Evolutionary conservation across 2,329 filamentous ascomycete genomes (phyloP), one percentile per base, ranked within the genome.

Genomic region (Cladosporium sp.): DNA sequence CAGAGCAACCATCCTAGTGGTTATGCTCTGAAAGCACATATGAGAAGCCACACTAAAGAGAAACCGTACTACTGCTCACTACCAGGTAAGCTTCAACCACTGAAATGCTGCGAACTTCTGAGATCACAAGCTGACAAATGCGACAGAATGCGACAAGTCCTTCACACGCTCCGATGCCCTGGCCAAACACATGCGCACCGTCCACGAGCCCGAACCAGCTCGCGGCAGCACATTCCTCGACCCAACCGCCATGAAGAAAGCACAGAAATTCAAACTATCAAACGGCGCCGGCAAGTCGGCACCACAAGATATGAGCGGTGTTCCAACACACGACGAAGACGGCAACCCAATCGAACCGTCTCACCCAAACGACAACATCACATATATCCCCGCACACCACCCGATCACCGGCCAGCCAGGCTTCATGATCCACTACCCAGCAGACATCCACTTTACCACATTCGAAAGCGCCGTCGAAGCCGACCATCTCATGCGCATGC

Each of bases 11-110:
- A 99, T 79, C 94, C 94, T 1, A 97, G 93, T 74, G 95, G 92
- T 2, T 99, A 99, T 80, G 95, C 95, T 5, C 82, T 99, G 69
- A 93, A 96, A 77, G 95, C 95, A 11, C 95, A 99, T 76, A 97
- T 99, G 93, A 86, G 95, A 72, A 97, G 93, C 76, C 95, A 99
- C 78, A 99, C 95, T 1, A 87, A 95, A 75, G 95, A 99, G 83
- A 99, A 99, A 81, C 95, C 95, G 0, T 98, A 98, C 77, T 97
- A 97, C 80, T 99, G 95, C 79, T 91, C 93, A 33, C 80, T 99
- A 49, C 95, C 95, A 65, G 94, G 93, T 96, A 84, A 69, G 84
- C 29, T 55, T 16, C 33, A 5, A 12, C 8, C 23, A 55, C 31
- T 16, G 40, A 18, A 33, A 26, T 14, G 3, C 7, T 18, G 35